Evolutionary conservation across 805 yeast genomes (phyloP), one percentile per base, ranked within the genome.

Genomic region (Candida sphagnicola): DNA sequence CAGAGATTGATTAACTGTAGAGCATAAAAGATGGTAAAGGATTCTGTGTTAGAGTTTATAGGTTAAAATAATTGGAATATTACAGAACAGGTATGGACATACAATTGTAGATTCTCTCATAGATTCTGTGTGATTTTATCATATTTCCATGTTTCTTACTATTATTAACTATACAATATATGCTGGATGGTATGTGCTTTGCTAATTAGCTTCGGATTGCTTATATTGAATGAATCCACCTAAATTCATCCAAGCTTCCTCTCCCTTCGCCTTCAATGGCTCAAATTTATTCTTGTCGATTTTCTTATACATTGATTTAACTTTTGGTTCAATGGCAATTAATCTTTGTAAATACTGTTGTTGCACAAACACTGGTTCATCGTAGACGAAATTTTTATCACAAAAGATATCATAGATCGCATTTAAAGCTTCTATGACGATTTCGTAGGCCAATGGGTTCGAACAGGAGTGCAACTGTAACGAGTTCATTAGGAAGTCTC

Each of bases 201-300:
- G n/a, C 24, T 21, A 21, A 6, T 21, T 6, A 21, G 24, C 24
- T 21, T 26, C 29, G n/a, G 24, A 17, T 8, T 17, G 11, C 15
- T 93, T 91, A 63, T 91, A 91, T 40, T 75, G 75, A 39, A 91
- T 77, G 57, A 93, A 91, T 43, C 95, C 69, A 11, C 74, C 78
- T 47, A 91, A 62, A 47, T 86, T 89, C 32, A 61, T 57, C 48
- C 77, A 67, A 1, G 83, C 78, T 42, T 85, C 93, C 37, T 80
- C 85, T 25, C 82, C 85, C 45, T 70, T 72, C 14, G 59, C 65
- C 56, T 86, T 82, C 49, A 85, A 66, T 31, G 64, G 75, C 1
- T 72, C 62, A 42, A 76, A 59, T 44, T 72, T 75, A 45, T 82
- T 78, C 56, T 79, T 52, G 35, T 54, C 61, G 8, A 52, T 43